Evolutionary conservation across 768 basidiomycete species (phyloP), one percentile per base, ranked within the genome.

Genomic region (Hygrophoropsis aurantiaca): DNA sequence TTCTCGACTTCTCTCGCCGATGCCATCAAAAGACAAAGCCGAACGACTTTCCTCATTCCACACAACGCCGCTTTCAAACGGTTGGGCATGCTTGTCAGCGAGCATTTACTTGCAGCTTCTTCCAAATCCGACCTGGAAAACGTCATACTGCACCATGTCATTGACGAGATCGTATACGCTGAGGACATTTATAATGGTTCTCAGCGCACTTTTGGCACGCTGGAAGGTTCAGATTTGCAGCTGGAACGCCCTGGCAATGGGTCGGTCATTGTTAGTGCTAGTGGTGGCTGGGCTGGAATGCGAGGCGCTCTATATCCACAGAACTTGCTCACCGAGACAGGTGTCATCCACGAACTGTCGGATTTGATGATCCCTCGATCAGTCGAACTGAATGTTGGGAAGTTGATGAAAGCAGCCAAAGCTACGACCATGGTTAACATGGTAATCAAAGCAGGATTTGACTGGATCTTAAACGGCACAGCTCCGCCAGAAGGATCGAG

Each of bases 401-500:
- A 97, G 65, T 77, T 99, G 25, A 76, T 94, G 55, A 84, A 82
- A 57, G 95, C 94, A 3, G 90, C 90, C 18, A 88, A 90, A 62
- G 90, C 85, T 35, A 83, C 77, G 25, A 97, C 89, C 3, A 97
- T 99, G 94, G 73, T 79, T 18, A 89, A 84, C 25, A 64, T 99
- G 59, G 75, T 97, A 49, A 72, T 78, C 46, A 88, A 87, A 57
- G 92, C 90, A 2, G 92, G 92, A 9, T 80, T 97, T 49, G 87
- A 86, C 30, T 97, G 94, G 94, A 69, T 97, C 30, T 69, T 97
- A 46, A 85, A 97, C 54, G 95, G 94, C 4, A 88, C 84, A 5
- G 69, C 77, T 1, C 88, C 88, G 6, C 87, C 89, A 4, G 80
- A 82, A 55, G 85, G 74, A 44, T 85, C 85, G 9, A 70, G 68